phyloP scores from a whole-genome alignment of 2,329 filamentous ascomycete genomes.

The Fonsecaea pugnacius region DNA sequence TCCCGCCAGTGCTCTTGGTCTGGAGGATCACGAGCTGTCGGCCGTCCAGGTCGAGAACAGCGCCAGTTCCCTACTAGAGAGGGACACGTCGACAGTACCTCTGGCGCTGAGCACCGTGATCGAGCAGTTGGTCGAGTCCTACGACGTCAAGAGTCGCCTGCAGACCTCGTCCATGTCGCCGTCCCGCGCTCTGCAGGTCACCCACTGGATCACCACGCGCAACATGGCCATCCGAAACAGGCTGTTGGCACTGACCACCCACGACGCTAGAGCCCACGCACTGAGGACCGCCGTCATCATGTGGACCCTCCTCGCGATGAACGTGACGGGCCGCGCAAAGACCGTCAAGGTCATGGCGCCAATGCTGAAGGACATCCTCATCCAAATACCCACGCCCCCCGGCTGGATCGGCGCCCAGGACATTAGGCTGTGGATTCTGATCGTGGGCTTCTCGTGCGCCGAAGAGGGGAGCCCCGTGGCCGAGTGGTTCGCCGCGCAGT shows the following conservation, averaged over 20 bases:
- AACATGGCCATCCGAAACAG: slow-evolving; percentile 25
- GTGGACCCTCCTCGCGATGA: slow-evolving; percentile 21
- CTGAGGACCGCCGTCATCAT: slow-evolving; percentile 16
- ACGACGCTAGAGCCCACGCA: neutral
- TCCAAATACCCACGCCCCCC: neutral
- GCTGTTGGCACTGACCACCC: slow-evolving; percentile 6
- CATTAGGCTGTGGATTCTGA: slow-evolving; percentile 6
- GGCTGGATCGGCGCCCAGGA: slow-evolving; percentile 3
- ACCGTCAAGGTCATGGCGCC: slow-evolving; percentile 20
- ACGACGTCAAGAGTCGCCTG: slow-evolving; percentile 3
- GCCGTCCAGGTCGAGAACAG: neutral
- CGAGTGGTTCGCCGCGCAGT: slow-evolving; percentile 13
- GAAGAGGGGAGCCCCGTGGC: slow-evolving; percentile 5
- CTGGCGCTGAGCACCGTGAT: neutral
- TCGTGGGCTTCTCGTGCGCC: slow-evolving; percentile 14
- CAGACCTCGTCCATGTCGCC: slow-evolving; percentile 12
- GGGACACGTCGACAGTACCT: neutral
- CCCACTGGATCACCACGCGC: slow-evolving; percentile 25
- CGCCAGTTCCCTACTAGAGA: neutral
- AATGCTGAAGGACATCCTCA: neutral
- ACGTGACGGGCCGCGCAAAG: slow-evolving; percentile 18
- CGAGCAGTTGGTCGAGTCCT: slow-evolving; percentile 13
- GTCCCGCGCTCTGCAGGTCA: slow-evolving; percentile 14
- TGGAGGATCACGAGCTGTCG: slow-evolving; percentile 5
- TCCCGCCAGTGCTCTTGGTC: neutral